These are phyloP conservation scores for Chlorella vulgaris DNA, from an alignment of 139 green algal genomes.

Conservation along the genomic window DNA sequence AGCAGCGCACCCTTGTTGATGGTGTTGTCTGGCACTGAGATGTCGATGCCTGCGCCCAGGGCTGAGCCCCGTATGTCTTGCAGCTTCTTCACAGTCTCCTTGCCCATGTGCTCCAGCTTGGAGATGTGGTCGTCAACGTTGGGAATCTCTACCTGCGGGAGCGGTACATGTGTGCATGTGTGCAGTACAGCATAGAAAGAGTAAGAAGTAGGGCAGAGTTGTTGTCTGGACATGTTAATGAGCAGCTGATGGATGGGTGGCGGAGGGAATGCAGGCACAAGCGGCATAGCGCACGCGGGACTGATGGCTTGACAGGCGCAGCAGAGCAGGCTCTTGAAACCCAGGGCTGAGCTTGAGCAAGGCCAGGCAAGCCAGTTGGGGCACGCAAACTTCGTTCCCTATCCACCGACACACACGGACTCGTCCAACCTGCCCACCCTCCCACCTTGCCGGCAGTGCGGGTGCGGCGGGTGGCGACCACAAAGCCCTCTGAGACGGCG, in stretches of 20 bases:
- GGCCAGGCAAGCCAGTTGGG: too few species aligned
- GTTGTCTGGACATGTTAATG: too few species aligned
- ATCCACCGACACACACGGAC: too few species aligned
- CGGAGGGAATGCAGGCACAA: too few species aligned
- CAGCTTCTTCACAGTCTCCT: slow-evolving; percentile 93
- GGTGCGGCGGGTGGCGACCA: slow-evolving; percentile 81
- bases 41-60: slow-evolving; percentile 54
- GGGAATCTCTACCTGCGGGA: slow-evolving; percentile 77
- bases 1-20: slow-evolving; percentile 49
- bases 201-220: too few species aligned
- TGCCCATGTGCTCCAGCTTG: slow-evolving; percentile 94
- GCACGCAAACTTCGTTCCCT: too few species aligned
- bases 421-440: too few species aligned
- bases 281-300: too few species aligned
- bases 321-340: too few species aligned
- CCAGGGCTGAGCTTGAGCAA: too few species aligned
- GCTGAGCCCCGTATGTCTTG: slow-evolving; percentile 70
- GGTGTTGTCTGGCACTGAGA: slow-evolving; percentile 71
- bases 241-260: too few species aligned
- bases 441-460: slow-evolving; percentile 77
- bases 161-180: slow-evolving; percentile 13
- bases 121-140: slow-evolving; percentile 84
- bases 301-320: too few species aligned
- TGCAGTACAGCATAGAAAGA: not conserved
- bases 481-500: slow-evolving; percentile 83